A percentile compares a stretch with the other conserved stretches of the same genome.
These are phyloP conservation scores for Cytospora piceicola DNA, from an alignment of 2,329 filamentous ascomycete species.

Conservation along the genomic window DNA sequence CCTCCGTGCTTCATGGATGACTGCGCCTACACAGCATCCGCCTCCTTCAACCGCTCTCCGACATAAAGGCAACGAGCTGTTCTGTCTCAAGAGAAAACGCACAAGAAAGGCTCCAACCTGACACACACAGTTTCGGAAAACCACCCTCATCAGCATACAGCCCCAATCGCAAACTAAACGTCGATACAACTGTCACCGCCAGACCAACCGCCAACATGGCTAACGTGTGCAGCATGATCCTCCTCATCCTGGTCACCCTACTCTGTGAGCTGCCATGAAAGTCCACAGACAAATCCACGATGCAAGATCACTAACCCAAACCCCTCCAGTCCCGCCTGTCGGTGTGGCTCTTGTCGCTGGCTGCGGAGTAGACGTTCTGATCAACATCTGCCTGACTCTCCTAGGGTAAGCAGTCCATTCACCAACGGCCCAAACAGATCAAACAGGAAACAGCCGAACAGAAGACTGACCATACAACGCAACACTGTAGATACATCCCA, in stretches of 20 bases:
- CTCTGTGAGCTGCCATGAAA: slow-evolving; percentile 17
- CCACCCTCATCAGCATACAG: background rate
- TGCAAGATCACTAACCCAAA: background rate
- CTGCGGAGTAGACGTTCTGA: slow-evolving; percentile 66
- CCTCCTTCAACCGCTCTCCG: background rate
- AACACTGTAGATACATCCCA: slow-evolving; percentile 64
- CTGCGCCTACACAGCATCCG: slow-evolving; percentile 10
- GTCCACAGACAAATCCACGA: background rate
- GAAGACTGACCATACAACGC: background rate
- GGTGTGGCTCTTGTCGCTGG: slow-evolving; percentile 68
- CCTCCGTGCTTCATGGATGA: slow-evolving; percentile 4
- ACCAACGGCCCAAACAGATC: background rate
- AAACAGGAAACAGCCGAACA: background rate
- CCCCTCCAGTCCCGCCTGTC: slow-evolving; percentile 62
- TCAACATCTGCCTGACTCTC: slow-evolving; percentile 69
- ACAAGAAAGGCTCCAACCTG: slow-evolving; percentile 8
- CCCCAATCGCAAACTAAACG: slow-evolving; percentile 7
- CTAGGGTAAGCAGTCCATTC: slow-evolving; percentile 54
- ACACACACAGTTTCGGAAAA: background rate
- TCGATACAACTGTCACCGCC: background rate
- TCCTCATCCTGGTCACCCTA: slow-evolving; percentile 29
- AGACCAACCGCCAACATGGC: slow-evolving; percentile 22
- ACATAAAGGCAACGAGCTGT: background rate
- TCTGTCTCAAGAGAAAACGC: background rate
- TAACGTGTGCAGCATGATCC: slow-evolving; percentile 20